These are phyloP conservation scores for Suillus subalutaceus DNA, from an alignment of 768 basidiomycete genomes.

Conservation along the genomic window DNA sequence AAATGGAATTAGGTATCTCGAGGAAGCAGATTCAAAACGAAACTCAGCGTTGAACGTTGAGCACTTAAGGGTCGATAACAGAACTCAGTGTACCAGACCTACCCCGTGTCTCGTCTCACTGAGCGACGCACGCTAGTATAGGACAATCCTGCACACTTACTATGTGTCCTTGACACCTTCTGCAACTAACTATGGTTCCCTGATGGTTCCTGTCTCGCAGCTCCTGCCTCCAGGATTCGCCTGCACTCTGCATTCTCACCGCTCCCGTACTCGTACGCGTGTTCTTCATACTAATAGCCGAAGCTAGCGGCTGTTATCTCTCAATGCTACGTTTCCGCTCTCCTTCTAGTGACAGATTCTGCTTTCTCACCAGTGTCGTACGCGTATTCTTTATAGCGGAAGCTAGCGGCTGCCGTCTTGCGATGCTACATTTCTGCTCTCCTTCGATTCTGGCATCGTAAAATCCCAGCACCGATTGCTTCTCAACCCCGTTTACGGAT, in stretches of 20 bases:
- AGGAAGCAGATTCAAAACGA: background rate
- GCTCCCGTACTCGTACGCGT: background rate
- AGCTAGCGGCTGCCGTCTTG: background rate
- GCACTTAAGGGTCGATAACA: background rate
- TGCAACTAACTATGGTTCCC: background rate
- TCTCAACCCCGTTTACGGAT: background rate
- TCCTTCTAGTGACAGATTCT: background rate
- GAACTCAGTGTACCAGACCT: background rate
- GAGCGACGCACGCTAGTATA: background rate
- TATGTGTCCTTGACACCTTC: background rate
- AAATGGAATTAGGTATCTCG: background rate
- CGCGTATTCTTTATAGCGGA: background rate
- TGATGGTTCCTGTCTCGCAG: conserved; percentile 1
- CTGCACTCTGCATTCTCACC: background rate
- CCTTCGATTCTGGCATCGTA: background rate
- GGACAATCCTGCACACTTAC: background rate
- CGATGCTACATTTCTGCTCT: background rate
- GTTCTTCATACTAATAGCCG: background rate
- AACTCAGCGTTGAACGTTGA: background rate
- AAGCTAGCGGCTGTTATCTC: background rate
- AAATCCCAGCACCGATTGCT: background rate
- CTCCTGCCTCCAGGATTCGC: background rate
- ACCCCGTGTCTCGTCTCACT: background rate
- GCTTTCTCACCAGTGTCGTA: conserved; percentile 6
- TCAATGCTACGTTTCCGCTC: background rate